Evolutionary conservation across 2,329 filamentous ascomycete species (phyloP), one percentile per base, ranked within the genome.

Genomic region (Penicillium sp.): DNA sequence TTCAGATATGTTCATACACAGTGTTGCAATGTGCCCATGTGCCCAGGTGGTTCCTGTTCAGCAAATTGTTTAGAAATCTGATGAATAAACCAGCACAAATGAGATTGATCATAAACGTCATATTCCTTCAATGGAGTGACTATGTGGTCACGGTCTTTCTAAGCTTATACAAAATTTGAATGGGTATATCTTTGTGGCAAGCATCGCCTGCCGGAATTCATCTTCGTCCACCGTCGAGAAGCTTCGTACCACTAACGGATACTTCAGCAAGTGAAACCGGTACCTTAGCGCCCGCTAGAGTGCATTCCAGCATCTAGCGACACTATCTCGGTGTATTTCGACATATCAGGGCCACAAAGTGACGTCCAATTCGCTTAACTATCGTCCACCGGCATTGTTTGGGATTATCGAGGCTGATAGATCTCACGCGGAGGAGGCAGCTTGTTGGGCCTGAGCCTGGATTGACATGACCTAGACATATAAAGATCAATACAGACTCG

Each of bases 401-500:
- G 12, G 18, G 9, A 6, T 8, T 9, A 20, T 37, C 9, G 33
- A 12, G 9, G 9, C 33, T 23, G 2, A 6, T 47, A 20, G 27
- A 42, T 20, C 20, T 67, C 57, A 71, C 37, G 66, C 64, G 31
- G 67, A 66, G 42, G 62, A 56, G 42, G 64, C 66, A 31, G 59
- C 58, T 49, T 68, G 64, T 48, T 67, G 68, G 31, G 62, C 47
- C 46, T 70, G 66, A 37, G 59, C 66, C 55, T 74, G 71, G 50
- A 71, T 61, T 59, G 71, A 67, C 28, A 73, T 60, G 41, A 73
- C 63, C 71, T 73, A 47, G 31, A 44, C 18, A 15, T 18, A 13
- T 43, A 23, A 35, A 6, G 3, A 42, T 68, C 35, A 67, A 58
- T 45, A 46, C 35, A 15, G 25, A 29, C n/a, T 35, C 15, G 23